phyloP scores from a whole-genome alignment of 2,329 filamentous ascomycete species.

The Aspergillus pseudonomiae region DNA sequence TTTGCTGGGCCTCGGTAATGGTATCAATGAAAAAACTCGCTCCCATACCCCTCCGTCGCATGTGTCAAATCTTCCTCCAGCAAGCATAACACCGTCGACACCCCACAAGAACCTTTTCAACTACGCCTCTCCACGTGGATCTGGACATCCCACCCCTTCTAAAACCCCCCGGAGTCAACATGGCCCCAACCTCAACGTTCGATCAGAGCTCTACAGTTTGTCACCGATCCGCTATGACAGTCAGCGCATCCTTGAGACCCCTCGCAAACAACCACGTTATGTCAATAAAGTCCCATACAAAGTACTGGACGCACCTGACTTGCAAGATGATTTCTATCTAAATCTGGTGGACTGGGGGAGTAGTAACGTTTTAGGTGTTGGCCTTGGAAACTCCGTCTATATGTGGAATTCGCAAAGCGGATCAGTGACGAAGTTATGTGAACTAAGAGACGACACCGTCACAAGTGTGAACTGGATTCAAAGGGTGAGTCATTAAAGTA shows the following conservation, averaged over 20 bases:
- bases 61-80: conserved; percentile 67
- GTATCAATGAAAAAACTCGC: conserved; percentile 66
- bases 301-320: conserved; percentile 90
- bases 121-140: conserved; percentile 76
- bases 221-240: conserved; percentile 92
- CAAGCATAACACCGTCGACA: conserved; percentile 82
- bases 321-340: conserved; percentile 96
- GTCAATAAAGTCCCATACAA: conserved; percentile 98
- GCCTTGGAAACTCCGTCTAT: conserved; percentile 89
- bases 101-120: conserved; percentile 97
- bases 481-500: conserved; percentile 54
- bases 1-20: conserved; percentile 47
- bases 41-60: conserved; percentile 80
- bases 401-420: conserved; percentile 97
- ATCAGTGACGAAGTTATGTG: conserved; percentile 90
- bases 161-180: conserved; percentile 87
- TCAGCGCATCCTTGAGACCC: conserved; percentile 89
- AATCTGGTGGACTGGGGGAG: conserved; percentile 98
- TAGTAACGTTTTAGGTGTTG: conserved; percentile 90
- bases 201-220: conserved; percentile 91
- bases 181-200: conserved; percentile 83
- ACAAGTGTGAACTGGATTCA: conserved; percentile 99
- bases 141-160: conserved; percentile 83
- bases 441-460: conserved; percentile 87
- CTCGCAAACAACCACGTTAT: conserved; percentile 81